Conservation (phyloP, 208 protist genomes). For the Naegleria fowleri region DNA sequence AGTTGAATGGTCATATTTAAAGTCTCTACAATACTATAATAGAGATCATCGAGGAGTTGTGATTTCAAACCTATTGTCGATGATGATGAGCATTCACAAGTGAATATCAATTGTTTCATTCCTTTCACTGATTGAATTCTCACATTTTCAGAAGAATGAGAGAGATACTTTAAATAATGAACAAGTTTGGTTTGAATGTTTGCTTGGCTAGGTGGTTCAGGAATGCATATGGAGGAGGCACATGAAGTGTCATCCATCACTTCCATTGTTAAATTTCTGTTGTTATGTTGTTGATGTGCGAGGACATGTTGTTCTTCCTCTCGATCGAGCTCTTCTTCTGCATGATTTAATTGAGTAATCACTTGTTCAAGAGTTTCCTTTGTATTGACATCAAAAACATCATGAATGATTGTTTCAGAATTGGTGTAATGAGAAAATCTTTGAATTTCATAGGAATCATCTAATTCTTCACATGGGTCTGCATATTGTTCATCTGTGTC, state of each 20-base stretch:
- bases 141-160: background rate
- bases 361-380: background rate
- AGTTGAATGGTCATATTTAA: background rate
- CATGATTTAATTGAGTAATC: background rate
- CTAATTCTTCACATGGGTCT: background rate
- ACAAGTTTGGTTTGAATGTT: background rate
- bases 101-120: background rate
- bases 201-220: background rate
- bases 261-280: no score
- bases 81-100: background rate
- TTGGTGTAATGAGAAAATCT: background rate
- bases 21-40: background rate
- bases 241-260: no score
- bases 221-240: background rate
- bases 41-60: background rate
- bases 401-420: background rate
- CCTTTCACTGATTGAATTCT: background rate
- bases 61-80: background rate
- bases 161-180: background rate
- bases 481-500: background rate
- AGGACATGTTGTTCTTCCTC: background rate
- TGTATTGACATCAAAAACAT: background rate
- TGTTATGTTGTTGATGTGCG: no score
- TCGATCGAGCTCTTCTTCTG: background rate
- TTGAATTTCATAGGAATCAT: background rate